Base-by-base conservation (phyloP, 495 filamentous ascomycete genomes). In the Cairneyella variabilis region DNA sequence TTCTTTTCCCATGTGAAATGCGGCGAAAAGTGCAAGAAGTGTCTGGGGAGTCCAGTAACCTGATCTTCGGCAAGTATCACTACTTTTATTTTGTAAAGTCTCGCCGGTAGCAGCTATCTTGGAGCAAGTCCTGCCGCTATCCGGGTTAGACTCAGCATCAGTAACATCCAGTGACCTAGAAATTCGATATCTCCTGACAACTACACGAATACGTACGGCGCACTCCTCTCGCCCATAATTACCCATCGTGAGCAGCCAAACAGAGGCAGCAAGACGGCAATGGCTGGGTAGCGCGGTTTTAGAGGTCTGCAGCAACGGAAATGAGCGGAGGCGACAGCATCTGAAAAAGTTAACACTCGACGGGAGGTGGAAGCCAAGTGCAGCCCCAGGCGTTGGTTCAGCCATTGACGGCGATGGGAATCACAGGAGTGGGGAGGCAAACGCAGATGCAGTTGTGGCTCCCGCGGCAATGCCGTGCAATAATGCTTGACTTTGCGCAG, bases 391-490 rank as follows among this genome's bases (percentile, higher is more conserved):
- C 58, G 59, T 39, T 30, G 43, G 37, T 11, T 26, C 49, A 41
- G 52, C 48, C 57, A 51, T 36, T 54, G 56, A 40, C 25, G 26
- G 21, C 27, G 30, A 16, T 28, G 10, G 23, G 21, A 12, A 12
- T 23, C n/a, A n/a, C n/a, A n/a, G 48, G 12, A 27, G 56, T 27
- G 51, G 39, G 32, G 45, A 36, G 45, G 53, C 53, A 56, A 52
- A 51, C 40, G 43, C 36, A 43, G n/a, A 38, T 48, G 57, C 42
- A 54, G 44, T 39, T 12, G 58, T 61, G 58, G 58, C 53, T 54
- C 58, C 45, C 6, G 54, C 58, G 58, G 58, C 49, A 61, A 50
- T 61, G 49, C 58, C 58, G 58, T 60, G 43, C 42, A 52, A n/a
- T n/a, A n/a, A 60, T 26, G 58, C 53, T 57, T 61, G 53, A 47